These are phyloP conservation scores for Globisporangium middletonii DNA, from an alignment of 352 stramenopile species.

Conservation along the genomic window DNA sequence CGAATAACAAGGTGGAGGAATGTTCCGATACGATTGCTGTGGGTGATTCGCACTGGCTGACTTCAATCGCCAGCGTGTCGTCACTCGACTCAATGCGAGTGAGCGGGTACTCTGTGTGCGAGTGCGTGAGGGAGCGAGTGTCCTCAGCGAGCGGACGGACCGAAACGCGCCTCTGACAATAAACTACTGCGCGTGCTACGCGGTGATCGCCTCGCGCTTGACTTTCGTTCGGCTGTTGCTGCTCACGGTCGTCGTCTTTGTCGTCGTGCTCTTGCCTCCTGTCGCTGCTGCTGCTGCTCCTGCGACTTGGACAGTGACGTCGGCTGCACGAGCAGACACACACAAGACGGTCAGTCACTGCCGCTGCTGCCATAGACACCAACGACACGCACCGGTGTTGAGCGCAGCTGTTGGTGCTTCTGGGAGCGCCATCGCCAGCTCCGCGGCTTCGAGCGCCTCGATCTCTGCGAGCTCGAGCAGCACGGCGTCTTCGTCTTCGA, in stretches of 20 bases:
- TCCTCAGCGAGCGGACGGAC: not conserved
- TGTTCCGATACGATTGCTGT: not conserved
- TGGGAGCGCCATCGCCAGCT: constrained; percentile 48
- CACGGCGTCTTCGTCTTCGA: constrained; percentile 83
- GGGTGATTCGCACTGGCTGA: not conserved
- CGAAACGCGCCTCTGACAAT: not conserved
- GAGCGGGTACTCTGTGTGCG: too few relatives aligned
- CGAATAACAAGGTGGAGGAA: not conserved
- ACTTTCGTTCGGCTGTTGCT: constrained; percentile 5
- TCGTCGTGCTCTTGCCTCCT: not conserved
- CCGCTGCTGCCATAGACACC: not conserved
- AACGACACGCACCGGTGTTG: constrained; percentile 27
- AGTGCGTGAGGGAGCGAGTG: too few relatives aligned
- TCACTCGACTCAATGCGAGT: not conserved
- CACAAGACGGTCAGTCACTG: not conserved
- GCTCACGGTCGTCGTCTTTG: not conserved
- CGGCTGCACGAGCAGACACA: not conserved
- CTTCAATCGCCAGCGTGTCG: not conserved
- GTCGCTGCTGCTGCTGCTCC: too few relatives aligned
- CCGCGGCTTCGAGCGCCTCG: constrained; percentile 59
- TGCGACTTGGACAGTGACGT: too few relatives aligned
- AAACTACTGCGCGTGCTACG: constrained; percentile 4
- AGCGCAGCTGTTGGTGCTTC: constrained; percentile 41
- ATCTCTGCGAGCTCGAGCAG: constrained; percentile 82
- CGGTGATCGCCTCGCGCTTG: constrained; percentile 11